Evolutionary conservation across 345 rosid genomes (phyloP), one percentile per base, ranked within the genome.

Genomic region (Reutealis trisperma): DNA sequence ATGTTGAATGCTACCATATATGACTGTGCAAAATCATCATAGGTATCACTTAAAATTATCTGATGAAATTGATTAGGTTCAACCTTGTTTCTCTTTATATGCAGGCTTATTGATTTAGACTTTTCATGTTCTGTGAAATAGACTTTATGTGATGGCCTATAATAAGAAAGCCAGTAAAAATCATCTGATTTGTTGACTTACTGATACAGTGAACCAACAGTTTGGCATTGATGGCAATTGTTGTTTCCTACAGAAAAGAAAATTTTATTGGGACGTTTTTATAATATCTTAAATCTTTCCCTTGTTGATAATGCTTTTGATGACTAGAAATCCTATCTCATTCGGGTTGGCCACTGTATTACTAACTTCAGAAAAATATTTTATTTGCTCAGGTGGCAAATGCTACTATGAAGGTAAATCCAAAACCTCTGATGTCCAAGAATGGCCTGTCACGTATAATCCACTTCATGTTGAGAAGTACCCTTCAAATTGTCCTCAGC

Each of bases 381-480:
- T 47, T 73, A 14, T 63, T 73, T 47, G 8, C 5, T 47, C 69
- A 73, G 77, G 67, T 73, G 60, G 4, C 7, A 24, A 44, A 8
- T 12, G 22, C 27, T n/a, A 16, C 45, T 5, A 6, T 73, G 58
- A 45, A 44, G 76, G 22, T 45, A 47, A 44, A 63, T 12, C 37
- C 69, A 61, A 15, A 47, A 45, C 27, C 18, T 62, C 24, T 27
- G 25, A 24, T 25, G 19, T 73, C 59, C 45, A 61, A 16, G 41
- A 27, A 49, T 25, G 59, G 42, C 67, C 37, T 55, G 5, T n/a
- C 9, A 12, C 25, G 67, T 74, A 74, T 49, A 30, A 74, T 63
- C 47, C 49, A 24, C 77, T 45, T 74, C 70, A 74, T 32, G 45
- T 25, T 49, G 69, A 63, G 67, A 73, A 59, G 13, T 74, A 62